phyloP scores from a whole-genome alignment of 495 filamentous ascomycete genomes.

The Trichoderma virens region DNA sequence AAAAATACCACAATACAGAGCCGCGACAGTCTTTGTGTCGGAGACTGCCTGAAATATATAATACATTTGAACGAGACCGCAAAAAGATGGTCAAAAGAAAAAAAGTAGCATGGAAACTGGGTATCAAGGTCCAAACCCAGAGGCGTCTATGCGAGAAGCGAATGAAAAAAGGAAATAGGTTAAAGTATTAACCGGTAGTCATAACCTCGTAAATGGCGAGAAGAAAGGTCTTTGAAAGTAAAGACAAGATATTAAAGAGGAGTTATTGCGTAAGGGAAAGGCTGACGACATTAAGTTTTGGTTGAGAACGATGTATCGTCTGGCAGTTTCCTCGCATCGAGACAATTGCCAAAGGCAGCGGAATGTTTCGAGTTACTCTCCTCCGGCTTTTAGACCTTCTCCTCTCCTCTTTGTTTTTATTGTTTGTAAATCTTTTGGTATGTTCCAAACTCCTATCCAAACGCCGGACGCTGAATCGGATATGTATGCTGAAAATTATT shows the following conservation, averaged over 20 bases:
- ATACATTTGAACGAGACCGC: neutral
- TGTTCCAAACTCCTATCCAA: constrained; percentile 11
- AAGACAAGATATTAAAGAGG: neutral
- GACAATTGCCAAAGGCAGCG: neutral
- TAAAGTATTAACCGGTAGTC: neutral
- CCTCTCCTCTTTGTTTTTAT: neutral
- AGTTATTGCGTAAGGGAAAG: neutral
- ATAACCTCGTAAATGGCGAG: neutral
- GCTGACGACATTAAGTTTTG: neutral
- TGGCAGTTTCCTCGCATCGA: neutral
- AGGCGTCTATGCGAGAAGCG: neutral
- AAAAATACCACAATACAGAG: neutral
- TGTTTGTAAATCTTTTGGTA: neutral
- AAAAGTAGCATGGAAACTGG: neutral
- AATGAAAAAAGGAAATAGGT: neutral
- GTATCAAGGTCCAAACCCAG: neutral
- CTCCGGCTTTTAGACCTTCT: neutral
- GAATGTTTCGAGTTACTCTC: neutral
- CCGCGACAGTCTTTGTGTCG: neutral
- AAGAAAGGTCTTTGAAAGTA: neutral
- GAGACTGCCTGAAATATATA: neutral
- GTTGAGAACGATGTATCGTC: neutral
- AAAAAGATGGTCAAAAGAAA: neutral
- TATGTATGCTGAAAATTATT: neutral
- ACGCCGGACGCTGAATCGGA: constrained; percentile 8